These are phyloP conservation scores for Pugionium dolabratum DNA, from an alignment of 345 rosid genomes.

Conservation along the genomic window DNA sequence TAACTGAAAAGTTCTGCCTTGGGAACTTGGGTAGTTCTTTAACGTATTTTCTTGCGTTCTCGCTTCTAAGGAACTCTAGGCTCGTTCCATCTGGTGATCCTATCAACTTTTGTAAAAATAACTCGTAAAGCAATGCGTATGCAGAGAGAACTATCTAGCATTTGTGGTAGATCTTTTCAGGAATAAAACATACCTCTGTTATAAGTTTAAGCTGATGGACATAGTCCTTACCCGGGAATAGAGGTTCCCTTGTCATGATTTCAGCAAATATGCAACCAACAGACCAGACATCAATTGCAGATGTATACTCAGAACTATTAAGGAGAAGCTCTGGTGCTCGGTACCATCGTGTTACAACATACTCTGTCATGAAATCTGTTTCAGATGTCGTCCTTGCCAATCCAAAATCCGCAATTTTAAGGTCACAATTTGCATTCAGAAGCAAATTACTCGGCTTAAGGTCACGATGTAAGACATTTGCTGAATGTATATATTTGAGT, in stretches of 20 bases:
- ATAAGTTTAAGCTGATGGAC: constrained; percentile 59
- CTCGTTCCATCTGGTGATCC: constrained; percentile 91
- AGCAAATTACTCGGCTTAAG: constrained; percentile 62
- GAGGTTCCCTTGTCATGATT: constrained; percentile 51
- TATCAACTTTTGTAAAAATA: constrained; percentile 53
- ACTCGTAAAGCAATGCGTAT: no score
- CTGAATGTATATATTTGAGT: constrained; percentile 63
- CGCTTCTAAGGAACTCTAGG: constrained; percentile 84
- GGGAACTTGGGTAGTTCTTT: constrained; percentile 83
- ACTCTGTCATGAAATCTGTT: constrained; percentile 59
- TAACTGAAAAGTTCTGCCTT: constrained; percentile 65
- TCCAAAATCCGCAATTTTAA: constrained; percentile 62
- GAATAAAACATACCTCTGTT: constrained; percentile 47
- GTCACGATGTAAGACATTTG: constrained; percentile 61
- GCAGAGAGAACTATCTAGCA: background rate
- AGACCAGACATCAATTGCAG: constrained; percentile 70
- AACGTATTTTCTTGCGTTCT: constrained; percentile 82
- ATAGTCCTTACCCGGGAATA: constrained; percentile 62
- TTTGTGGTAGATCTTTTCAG: background rate
- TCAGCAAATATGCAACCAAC: constrained; percentile 68
- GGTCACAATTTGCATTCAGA: constrained; percentile 58
- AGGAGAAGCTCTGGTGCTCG: constrained; percentile 46
- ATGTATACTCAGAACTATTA: constrained; percentile 57
- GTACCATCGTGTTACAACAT: no score
- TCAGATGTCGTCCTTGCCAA: constrained; percentile 63